A percentile compares a stretch with the other conserved stretches of the same genome.
Conservation (phyloP, 208 protist genomes). For the Leishmania amazonensis region DNA sequence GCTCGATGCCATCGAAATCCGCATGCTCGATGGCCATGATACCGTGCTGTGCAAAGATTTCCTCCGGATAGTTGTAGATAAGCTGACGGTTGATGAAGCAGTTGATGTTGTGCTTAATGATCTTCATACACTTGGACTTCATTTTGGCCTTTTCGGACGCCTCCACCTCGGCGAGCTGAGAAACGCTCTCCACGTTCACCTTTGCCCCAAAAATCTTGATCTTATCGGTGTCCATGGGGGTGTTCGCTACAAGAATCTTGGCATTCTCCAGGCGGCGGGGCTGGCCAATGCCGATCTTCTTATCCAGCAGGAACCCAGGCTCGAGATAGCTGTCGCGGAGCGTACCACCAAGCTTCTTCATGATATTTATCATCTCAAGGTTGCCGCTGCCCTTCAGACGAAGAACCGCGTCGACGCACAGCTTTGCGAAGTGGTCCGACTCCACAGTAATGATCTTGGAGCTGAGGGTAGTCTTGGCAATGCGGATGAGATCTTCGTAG, state of each 20-base stretch:
- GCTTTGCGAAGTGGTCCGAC: slow-evolving; percentile 98
- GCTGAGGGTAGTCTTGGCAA: slow-evolving; percentile 99
- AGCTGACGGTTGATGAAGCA: slow-evolving; percentile 99
- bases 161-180: slow-evolving; percentile 98
- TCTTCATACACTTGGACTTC: slow-evolving; percentile 97
- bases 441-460: slow-evolving; percentile 98
- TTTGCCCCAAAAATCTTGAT: slow-evolving; percentile 98
- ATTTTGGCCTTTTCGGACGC: slow-evolving; percentile 97
- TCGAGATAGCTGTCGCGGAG: slow-evolving; percentile 99
- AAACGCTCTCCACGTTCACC: slow-evolving; percentile 95
- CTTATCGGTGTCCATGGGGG: slow-evolving; percentile 99
- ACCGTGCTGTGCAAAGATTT: slow-evolving; percentile 97
- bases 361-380: slow-evolving; percentile 99
- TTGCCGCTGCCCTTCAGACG: slow-evolving; percentile 94
- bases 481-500: slow-evolving; percentile 97
- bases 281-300: slow-evolving; percentile 99
- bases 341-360: slow-evolving; percentile 98
- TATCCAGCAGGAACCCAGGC: slow-evolving; percentile 99
- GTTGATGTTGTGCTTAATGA: slow-evolving; percentile 97
- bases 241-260: slow-evolving; percentile 99
- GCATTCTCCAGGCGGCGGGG: slow-evolving; percentile 97
- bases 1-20: slow-evolving; percentile 99
- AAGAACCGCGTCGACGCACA: slow-evolving; percentile 99
- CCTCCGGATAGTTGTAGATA: slow-evolving; percentile 99
- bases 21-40: slow-evolving; percentile 99